These are phyloP conservation scores for Chenopodium formosanum DNA, from an alignment of 148 eudicot species.

Conservation along the genomic window DNA sequence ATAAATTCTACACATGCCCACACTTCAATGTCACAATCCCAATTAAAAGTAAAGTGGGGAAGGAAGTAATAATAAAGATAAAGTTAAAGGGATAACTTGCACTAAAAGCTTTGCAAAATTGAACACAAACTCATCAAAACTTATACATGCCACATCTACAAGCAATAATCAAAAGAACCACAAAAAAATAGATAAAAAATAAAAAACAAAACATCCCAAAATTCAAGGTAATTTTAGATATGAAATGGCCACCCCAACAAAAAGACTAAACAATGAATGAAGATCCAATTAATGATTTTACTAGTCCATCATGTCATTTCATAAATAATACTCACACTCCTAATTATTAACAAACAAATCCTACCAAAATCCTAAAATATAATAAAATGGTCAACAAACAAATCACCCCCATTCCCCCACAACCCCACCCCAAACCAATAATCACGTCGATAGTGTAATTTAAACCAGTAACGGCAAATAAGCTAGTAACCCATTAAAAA, in stretches of 20 bases:
- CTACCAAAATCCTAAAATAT: neutral
- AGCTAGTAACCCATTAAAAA: too few species aligned
- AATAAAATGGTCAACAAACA: neutral
- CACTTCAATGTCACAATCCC: conserved; percentile 9
- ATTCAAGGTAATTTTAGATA: neutral
- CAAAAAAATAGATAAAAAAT: neutral
- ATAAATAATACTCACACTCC: neutral
- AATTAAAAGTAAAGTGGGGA: conserved; percentile 17
- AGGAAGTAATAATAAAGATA: neutral
- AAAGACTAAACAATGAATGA: neutral
- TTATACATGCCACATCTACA: conserved; percentile 3
- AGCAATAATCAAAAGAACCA: neutral
- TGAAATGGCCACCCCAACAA: neutral
- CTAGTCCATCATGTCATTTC: conserved; percentile 3
- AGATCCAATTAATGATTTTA: conserved; percentile 5
- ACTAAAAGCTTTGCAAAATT: conserved; percentile 28
- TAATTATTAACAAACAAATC: conserved; percentile 5
- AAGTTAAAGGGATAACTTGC: conserved; percentile 29
- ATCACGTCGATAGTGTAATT: neutral
- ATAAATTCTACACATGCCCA: conserved; percentile 21
- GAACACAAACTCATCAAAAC: conserved; percentile 2
- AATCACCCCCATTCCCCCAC: neutral
- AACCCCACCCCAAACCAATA: too few species aligned
- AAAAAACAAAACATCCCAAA: neutral
- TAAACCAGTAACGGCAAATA: neutral